Evolutionary conservation across 768 basidiomycete genomes (phyloP).

Genomic region (Tricholoma bakamatsutake): DNA sequence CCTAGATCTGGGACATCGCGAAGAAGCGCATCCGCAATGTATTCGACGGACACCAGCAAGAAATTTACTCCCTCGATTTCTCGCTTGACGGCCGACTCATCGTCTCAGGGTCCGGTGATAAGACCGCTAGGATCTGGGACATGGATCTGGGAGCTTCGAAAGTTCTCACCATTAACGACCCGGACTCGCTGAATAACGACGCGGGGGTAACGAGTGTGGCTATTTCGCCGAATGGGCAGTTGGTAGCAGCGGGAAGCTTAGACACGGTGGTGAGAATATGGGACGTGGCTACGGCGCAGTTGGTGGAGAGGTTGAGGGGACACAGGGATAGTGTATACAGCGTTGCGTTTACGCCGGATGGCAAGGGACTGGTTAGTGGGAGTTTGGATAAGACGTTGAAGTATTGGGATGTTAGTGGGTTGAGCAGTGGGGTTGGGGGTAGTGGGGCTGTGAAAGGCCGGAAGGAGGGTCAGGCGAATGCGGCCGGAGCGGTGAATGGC

Average conservation of each 20-base stretch:
- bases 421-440: slow-evolving; percentile 44
- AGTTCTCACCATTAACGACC: slow-evolving; percentile 45
- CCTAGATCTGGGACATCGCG: slow-evolving; percentile 87
- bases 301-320: slow-evolving; percentile 73
- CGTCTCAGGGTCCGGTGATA: slow-evolving; percentile 83
- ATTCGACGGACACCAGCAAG: slow-evolving; percentile 87
- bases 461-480: slow-evolving; percentile 39
- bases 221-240: slow-evolving; percentile 67
- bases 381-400: slow-evolving; percentile 87
- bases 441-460: slow-evolving; percentile 30
- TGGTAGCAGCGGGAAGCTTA: slow-evolving; percentile 63
- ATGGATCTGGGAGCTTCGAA: slow-evolving; percentile 33
- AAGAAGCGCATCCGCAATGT: slow-evolving; percentile 72
- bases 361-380: slow-evolving; percentile 85
- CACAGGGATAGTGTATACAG: slow-evolving; percentile 86
- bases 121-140: slow-evolving; percentile 44
- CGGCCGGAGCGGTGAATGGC: slow-evolving; percentile 28
- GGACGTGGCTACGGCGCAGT: slow-evolving; percentile 59
- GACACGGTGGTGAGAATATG: slow-evolving; percentile 79
- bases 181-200: slow-evolving; percentile 40
- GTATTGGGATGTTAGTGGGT: slow-evolving; percentile 78
- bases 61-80: slow-evolving; percentile 93
- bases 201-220: slow-evolving; percentile 76
- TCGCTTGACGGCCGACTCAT: slow-evolving; percentile 81
- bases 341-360: slow-evolving; percentile 90